These are phyloP conservation scores for Globisporangium middletonii DNA, from an alignment of 352 stramenopile species.

Conservation along the genomic window DNA sequence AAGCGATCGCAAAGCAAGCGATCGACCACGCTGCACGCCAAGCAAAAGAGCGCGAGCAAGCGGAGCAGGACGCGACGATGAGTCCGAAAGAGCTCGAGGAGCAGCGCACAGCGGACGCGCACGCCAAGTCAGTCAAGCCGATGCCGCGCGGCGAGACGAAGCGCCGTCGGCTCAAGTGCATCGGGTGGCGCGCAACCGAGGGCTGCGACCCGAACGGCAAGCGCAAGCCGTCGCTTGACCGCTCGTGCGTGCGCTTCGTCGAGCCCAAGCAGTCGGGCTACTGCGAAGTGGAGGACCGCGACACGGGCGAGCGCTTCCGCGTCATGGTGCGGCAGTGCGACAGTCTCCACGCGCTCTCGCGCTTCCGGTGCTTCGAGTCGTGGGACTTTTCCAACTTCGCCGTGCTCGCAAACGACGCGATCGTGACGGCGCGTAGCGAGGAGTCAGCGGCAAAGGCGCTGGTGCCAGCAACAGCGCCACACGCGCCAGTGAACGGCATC, in stretches of 20 bases:
- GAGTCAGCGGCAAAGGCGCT: background rate
- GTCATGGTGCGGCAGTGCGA: slow-evolving; percentile 16
- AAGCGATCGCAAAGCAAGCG: background rate
- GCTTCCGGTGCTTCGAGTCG: slow-evolving; percentile 19
- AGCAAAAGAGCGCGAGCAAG: slow-evolving; percentile 6
- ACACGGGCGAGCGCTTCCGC: slow-evolving; percentile 16
- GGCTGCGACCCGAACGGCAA: slow-evolving; percentile 16
- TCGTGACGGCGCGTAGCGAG: background rate
- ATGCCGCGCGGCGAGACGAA: slow-evolving; percentile 15
- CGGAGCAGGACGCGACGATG: background rate
- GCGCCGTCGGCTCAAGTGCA: slow-evolving; percentile 16
- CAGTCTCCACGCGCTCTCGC: slow-evolving; percentile 9
- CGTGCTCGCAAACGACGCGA: slow-evolving; percentile 14
- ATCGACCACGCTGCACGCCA: slow-evolving; percentile 6
- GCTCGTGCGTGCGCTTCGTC: slow-evolving; percentile 15
- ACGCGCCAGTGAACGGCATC: slow-evolving; percentile 30
- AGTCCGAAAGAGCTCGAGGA: slow-evolving; percentile 16
- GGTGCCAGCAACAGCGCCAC: background rate
- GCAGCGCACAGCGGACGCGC: slow-evolving; percentile 15
- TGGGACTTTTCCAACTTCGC: slow-evolving; percentile 19
- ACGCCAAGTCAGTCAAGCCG: slow-evolving; percentile 21
- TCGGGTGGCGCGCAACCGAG: slow-evolving; percentile 23
- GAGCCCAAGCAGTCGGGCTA: slow-evolving; percentile 18
- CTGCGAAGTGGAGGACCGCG: slow-evolving; percentile 22
- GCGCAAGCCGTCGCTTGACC: slow-evolving; percentile 14